phyloP scores from a whole-genome alignment of 768 basidiomycete species.

The Pisolithus microcarpus region DNA sequence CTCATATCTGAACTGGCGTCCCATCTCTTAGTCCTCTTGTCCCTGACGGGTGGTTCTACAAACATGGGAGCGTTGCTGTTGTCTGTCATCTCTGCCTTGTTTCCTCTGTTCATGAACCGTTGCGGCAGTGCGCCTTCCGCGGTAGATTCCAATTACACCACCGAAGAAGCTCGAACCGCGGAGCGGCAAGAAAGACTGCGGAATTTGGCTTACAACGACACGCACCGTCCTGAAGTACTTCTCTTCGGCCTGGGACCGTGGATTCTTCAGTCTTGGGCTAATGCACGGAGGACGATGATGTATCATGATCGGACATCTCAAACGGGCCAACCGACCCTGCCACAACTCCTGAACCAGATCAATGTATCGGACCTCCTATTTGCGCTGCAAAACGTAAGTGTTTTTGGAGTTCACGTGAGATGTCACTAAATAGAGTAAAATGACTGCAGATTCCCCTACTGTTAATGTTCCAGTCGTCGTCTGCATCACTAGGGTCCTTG shows the following conservation, averaged over 20 bases:
- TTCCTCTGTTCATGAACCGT: slow-evolving; percentile 55
- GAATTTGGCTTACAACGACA: slow-evolving; percentile 65
- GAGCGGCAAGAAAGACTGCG: slow-evolving; percentile 73
- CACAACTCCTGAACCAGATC: slow-evolving; percentile 44
- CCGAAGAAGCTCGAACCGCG: slow-evolving; percentile 54
- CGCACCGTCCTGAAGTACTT: slow-evolving; percentile 72
- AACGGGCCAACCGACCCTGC: slow-evolving; percentile 33
- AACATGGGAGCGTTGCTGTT: slow-evolving; percentile 53
- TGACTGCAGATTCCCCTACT: slow-evolving; percentile 60
- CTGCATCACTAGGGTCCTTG: slow-evolving; percentile 73
- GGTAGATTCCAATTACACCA: slow-evolving; percentile 39
- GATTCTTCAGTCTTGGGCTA: slow-evolving; percentile 75
- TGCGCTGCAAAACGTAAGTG: slow-evolving; percentile 63
- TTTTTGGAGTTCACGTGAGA: neutral
- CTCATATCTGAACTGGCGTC: slow-evolving; percentile 65
- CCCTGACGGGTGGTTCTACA: slow-evolving; percentile 48
- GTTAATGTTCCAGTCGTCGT: slow-evolving; percentile 62
- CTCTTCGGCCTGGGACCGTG: slow-evolving; percentile 81
- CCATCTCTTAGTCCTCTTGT: slow-evolving; percentile 60
- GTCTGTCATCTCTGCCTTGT: slow-evolving; percentile 51
- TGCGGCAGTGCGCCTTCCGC: slow-evolving; percentile 36
- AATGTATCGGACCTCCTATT: slow-evolving; percentile 59
- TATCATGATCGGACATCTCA: slow-evolving; percentile 44
- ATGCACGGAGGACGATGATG: slow-evolving; percentile 51
- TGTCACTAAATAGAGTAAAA: slow-evolving; percentile 6